These are phyloP conservation scores for Erigeron philadelphicus DNA, from an alignment of 140 eudicot genomes.

Conservation along the genomic window DNA sequence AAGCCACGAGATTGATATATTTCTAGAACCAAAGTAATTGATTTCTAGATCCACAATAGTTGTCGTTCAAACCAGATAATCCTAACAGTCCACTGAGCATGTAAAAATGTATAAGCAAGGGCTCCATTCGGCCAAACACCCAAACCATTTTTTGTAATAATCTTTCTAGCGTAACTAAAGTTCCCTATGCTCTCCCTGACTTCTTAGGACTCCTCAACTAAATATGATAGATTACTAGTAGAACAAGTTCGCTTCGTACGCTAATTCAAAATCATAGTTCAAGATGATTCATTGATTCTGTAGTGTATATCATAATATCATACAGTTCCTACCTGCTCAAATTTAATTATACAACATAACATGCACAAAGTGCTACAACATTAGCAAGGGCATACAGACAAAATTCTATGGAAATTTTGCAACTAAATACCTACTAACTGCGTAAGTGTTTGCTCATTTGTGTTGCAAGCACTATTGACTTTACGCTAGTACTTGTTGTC, in stretches of 20 bases:
- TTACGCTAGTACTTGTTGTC: slow-evolving; percentile 50
- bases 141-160: background rate
- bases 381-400: slow-evolving; percentile 9
- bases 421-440: slow-evolving; percentile 26
- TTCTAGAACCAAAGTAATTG: too few relatives aligned
- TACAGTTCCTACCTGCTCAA: background rate
- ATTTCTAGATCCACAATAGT: background rate
- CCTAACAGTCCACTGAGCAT: background rate
- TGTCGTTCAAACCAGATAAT: background rate
- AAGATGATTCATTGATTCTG: slow-evolving; percentile 13
- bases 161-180: background rate
- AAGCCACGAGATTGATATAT: too few relatives aligned
- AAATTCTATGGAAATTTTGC: slow-evolving; percentile 13
- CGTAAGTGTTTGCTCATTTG: slow-evolving; percentile 51
- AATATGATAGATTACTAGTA: background rate
- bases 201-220: background rate
- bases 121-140: background rate
- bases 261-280: slow-evolving; percentile 3
- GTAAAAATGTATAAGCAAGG: background rate
- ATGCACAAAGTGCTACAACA: slow-evolving; percentile 15
- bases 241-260: background rate
- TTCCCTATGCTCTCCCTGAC: background rate
- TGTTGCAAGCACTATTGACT: slow-evolving; percentile 73
- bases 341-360: slow-evolving; percentile 2
- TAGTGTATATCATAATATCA: background rate